These are phyloP conservation scores for Backusella tuberculispora DNA, from an alignment of 192 early-diverging fungal species.

Conservation along the genomic window DNA sequence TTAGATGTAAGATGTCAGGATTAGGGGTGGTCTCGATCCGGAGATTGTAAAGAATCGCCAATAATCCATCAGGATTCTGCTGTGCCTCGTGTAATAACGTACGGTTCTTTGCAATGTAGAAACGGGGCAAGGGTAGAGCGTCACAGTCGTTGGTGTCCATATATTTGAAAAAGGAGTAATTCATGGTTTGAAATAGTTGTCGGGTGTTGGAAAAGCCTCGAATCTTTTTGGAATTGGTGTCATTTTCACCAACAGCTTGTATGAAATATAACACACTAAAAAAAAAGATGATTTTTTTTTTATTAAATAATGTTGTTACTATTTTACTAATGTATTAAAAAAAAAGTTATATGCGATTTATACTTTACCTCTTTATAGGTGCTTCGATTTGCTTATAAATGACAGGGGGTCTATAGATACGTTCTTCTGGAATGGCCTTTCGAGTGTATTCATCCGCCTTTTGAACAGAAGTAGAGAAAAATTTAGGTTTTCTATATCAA, in stretches of 20 bases:
- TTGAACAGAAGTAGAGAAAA: slow-evolving; percentile 11
- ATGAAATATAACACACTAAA: slow-evolving; percentile 25
- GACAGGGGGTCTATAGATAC: background rate
- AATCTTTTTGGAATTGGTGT: background rate
- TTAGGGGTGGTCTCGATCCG: background rate
- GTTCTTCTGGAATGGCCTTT: slow-evolving; percentile 17
- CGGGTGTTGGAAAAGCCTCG: slow-evolving; percentile 19
- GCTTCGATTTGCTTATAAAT: slow-evolving; percentile 3
- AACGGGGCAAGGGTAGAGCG: slow-evolving; percentile 26
- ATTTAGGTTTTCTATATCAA: background rate
- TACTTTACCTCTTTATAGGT: slow-evolving; percentile 9
- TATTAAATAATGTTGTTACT: background rate
- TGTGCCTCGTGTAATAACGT: slow-evolving; percentile 34
- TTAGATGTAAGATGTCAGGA: slow-evolving; percentile 1
- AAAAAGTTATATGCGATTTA: background rate
- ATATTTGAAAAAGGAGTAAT: slow-evolving; percentile 22
- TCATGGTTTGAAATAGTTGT: slow-evolving; percentile 15
- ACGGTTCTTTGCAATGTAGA: slow-evolving; percentile 42
- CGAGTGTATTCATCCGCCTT: slow-evolving; percentile 9
- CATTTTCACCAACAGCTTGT: slow-evolving; percentile 15
- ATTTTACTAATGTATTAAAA: background rate
- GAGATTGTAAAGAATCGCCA: slow-evolving; percentile 21
- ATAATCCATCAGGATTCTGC: slow-evolving; percentile 6
- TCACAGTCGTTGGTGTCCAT: background rate
- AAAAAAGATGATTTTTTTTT: background rate